Base-by-base conservation (phyloP, 2,329 filamentous ascomycete species). In the Colletotrichum liriopes region DNA sequence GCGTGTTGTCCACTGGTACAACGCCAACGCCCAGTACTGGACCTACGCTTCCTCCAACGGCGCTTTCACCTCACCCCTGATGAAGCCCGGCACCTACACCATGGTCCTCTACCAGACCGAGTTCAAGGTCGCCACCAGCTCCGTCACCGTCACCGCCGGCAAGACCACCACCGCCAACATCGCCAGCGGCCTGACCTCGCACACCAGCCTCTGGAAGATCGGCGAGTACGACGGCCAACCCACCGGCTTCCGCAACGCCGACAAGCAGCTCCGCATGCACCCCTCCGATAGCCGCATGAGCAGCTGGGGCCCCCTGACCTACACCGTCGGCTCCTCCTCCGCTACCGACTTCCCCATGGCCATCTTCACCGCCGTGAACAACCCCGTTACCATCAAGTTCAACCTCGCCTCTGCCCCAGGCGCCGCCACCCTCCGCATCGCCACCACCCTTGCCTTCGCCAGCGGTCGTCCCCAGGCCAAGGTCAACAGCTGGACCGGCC, bases 21-120 rank as follows among this genome's bases (percentile, higher is more conserved):
- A 93, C 79, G 78, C 78, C 39, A 83, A 83, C 7, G 88, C 89
- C 0, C 91, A 93, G 77, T 93, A 93, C 83, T 93, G 91, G 91
- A 81, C 86, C 7, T 89, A 89, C 71, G 87, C 89, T 26, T 83
- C 83, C 11, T 85, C 85, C 29, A 82, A 80, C 55, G 90, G 90
- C 12, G 83, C 82, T 16, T 93, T 91, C 80, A 91, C 86, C 3
- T 92, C 90, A 0, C 91, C 91, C 0, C 82, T 86, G 67, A 93
- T 93, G 91, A 91, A 90, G 76, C 88, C 90, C 0, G 91, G 91
- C 39, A 91, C 88, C 0, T 93, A 93, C 81, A 92, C 89, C n/a
- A 91, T 92, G 86, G 87, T 91, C 5, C 85, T 93, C 47, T 91
- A 91, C 80, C 88, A 90, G 75, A 86, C 83, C 23, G 89, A 91